A percentile compares a stretch with the other conserved stretches of the same genome.
Conservation (phyloP, 768 basidiomycete genomes). For the Daedalea quercina region DNA sequence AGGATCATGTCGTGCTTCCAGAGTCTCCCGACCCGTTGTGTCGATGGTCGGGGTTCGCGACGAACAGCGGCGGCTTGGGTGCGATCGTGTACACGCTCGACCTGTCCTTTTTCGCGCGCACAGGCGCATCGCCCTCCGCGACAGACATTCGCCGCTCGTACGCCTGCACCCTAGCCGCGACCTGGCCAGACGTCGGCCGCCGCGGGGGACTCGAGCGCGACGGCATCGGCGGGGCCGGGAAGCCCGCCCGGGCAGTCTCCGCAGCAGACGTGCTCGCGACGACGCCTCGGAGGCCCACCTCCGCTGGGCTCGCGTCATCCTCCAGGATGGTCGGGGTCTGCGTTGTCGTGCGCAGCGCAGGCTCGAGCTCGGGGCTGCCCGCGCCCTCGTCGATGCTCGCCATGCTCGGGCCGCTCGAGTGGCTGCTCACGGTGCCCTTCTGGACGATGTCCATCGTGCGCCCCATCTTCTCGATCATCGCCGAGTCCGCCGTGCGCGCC, state of each 20-base stretch:
- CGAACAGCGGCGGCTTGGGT: slow-evolving; percentile 54
- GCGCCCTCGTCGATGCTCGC: slow-evolving; percentile 9
- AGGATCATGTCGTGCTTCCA: neutral
- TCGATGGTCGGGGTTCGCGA: slow-evolving; percentile 61
- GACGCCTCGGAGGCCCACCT: neutral
- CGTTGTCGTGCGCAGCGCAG: neutral
- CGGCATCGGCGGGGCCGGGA: neutral
- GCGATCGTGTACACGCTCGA: slow-evolving; percentile 53
- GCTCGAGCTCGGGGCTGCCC: neutral
- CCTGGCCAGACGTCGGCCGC: slow-evolving; percentile 23
- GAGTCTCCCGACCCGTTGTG: slow-evolving; percentile 14
- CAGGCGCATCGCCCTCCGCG: slow-evolving; percentile 26
- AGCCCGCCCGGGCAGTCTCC: neutral
- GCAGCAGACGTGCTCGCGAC: slow-evolving; percentile 10
- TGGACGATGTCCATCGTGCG: slow-evolving; percentile 68
- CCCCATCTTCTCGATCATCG: slow-evolving; percentile 58
- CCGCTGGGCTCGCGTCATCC: neutral
- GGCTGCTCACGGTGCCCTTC: slow-evolving; percentile 23
- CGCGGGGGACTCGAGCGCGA: slow-evolving; percentile 4
- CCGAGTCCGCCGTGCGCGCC: slow-evolving; percentile 60
- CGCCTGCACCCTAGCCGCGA: slow-evolving; percentile 47
- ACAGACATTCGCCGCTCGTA: slow-evolving; percentile 57
- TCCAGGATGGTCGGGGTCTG: slow-evolving; percentile 5
- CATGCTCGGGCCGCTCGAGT: slow-evolving; percentile 6
- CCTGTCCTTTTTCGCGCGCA: slow-evolving; percentile 33